Evolutionary conservation across 73 alveolate species (phyloP).

Genomic region (Tetrahymena borealis): DNA sequence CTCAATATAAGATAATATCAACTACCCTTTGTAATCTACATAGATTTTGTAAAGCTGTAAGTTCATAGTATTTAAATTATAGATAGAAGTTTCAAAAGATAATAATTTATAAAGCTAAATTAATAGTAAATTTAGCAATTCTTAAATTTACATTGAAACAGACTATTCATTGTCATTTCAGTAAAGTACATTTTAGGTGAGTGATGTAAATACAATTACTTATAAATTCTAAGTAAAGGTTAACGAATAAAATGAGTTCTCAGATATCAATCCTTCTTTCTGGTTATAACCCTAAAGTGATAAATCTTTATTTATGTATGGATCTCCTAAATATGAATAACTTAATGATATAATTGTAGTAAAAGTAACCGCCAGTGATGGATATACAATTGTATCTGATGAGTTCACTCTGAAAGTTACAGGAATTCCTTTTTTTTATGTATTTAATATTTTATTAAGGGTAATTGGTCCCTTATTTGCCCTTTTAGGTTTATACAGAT

Average conservation of each 20-base stretch:
- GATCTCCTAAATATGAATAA: neutral
- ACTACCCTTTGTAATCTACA: neutral
- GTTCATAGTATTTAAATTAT: neutral
- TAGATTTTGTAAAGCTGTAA: neutral
- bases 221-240: too few relatives aligned
- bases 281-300: neutral
- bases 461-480: neutral
- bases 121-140: too few relatives aligned
- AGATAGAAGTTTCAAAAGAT: neutral
- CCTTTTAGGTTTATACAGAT: neutral
- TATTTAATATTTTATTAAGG: neutral
- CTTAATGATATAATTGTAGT: too few relatives aligned
- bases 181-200: neutral
- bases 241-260: too few relatives aligned
- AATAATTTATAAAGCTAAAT: too few relatives aligned
- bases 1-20: neutral
- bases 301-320: neutral
- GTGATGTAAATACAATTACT: neutral
- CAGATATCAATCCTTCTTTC: neutral
- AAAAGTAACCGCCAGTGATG: neutral
- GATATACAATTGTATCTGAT: neutral
- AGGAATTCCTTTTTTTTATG: neutral
- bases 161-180: neutral
- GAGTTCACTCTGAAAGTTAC: neutral
- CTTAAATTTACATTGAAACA: neutral